Conservation (phyloP, 768 basidiomycete species). For the Phlebiopsis flavidoalba region DNA sequence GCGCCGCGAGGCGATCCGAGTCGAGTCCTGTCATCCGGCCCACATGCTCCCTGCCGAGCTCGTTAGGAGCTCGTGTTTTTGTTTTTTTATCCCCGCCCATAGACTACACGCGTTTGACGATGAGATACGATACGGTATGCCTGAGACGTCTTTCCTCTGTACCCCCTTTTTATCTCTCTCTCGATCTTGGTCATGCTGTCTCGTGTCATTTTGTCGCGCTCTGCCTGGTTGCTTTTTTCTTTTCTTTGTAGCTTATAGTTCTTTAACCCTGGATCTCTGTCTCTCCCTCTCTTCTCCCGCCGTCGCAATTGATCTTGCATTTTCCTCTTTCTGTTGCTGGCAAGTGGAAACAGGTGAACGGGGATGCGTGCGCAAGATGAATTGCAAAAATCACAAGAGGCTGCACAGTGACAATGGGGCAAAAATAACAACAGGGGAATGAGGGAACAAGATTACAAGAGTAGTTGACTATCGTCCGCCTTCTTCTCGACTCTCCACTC, state of each 20-base stretch:
- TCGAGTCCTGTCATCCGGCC: too few relatives aligned
- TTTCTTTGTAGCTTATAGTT: background rate
- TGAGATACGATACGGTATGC: background rate
- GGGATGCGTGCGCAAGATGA: background rate
- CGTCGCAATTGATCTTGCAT: background rate
- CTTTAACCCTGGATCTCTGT: background rate
- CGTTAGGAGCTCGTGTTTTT: background rate
- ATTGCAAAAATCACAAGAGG: background rate
- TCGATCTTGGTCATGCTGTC: background rate
- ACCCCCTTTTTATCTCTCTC: background rate
- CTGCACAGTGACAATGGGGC: background rate
- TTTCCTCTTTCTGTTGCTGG: background rate
- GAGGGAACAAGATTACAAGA: background rate
- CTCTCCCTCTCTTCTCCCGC: background rate
- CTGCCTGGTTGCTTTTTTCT: background rate
- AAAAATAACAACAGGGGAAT: too few relatives aligned
- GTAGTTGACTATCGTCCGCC: slow-evolving; percentile 36
- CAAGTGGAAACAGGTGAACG: background rate
- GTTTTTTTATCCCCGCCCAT: background rate
- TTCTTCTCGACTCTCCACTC: slow-evolving; percentile 85
- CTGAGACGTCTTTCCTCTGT: background rate
- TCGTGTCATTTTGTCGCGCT: background rate
- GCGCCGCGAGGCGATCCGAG: too few relatives aligned
- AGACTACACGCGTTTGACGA: background rate
- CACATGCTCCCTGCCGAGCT: too few relatives aligned